Evolutionary conservation across 2,329 filamentous ascomycete genomes (phyloP), one percentile per base, ranked within the genome.

Genomic region (Chaetomium globosum): DNA sequence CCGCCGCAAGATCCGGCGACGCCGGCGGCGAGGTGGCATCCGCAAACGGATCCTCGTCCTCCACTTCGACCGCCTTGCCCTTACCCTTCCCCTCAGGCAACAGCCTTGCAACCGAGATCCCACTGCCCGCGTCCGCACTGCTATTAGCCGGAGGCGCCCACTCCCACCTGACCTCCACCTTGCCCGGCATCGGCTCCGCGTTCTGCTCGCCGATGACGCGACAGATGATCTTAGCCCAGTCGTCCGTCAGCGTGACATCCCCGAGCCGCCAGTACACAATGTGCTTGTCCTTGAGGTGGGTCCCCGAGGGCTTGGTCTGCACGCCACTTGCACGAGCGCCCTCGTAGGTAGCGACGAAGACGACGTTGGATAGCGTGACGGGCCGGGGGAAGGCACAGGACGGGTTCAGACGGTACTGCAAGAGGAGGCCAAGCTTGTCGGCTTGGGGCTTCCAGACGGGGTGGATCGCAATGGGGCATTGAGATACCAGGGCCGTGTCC

Each of bases 341-440:
- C 52, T 91, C 88, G 69, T 96, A 89, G 0, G 85, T 87, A 33
- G 89, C 86, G 19, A 92, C 82, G 30, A 96, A 81, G 6, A 90
- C 83, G 28, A 97, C 83, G 71, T 97, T 96, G 72, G 88, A 89
- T 73, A 77, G 83, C 74, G 72, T 81, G 69, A 79, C 77, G 1
- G 79, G 78, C 26, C 69, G 74, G 2, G 74, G 68, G 3, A 81
- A 79, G 57, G 79, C 81, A 69, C 75, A 92, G 0, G 82, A 80
- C 0, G 92, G 90, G 76, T 97, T 97, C 19, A 95, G 83, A 6
- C 88, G 87, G 78, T 97, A 98, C 73, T 90, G 87, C 46, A 98
- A 80, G 61, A 97, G 86, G 49, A 96, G 86, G 49, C 91, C 93
- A n/a, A 94, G 86, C 77, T 97, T 94, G 68, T 90, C 89, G 52